Base-by-base conservation (phyloP, 2,329 filamentous ascomycete species). In the Dothidotthia symphoricarpi region DNA sequence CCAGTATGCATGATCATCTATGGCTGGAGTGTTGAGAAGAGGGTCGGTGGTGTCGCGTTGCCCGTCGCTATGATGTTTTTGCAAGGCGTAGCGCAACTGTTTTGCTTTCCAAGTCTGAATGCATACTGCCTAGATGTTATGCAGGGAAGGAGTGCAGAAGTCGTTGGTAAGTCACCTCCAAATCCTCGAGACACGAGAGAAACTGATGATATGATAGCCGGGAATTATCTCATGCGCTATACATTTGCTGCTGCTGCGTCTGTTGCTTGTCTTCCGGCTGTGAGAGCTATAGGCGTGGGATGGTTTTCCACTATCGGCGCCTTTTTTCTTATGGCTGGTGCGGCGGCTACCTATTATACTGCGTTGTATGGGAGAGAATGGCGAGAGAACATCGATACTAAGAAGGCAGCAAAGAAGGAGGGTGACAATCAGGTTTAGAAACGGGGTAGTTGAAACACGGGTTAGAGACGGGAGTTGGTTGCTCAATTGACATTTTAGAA, bases 101-200 rank as follows among this genome's bases (percentile, higher is more conserved):
- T 88, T 57, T 86, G 83, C 53, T 89, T 88, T 55, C 85, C 85
- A 0, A 80, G 77, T 31, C 63, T 90, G 45, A 89, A 90, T 61
- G 86, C 85, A 0, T 90, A 93, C 66, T 90, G 86, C 60, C 67
- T 93, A 27, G 86, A 93, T 61, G 86, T 91, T 10, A 88, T 90
- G 82, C 84, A 84, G 48, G 74, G 74, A 1, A 72, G 77, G 19
- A 80, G 80, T 28, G 79, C 83, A 3, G 86, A 93, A 57, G 85
- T 91, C 3, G 80, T 88, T 28, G 59, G 61, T 66, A 56, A 34
- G 60, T 55, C 8, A n/a, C 15, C 13, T 33, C 3, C n/a, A 12
- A 28, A n/a, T 33, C 15, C 16, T 27, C 16, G n/a, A 11, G 28
- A 33, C n/a, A 39, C 19, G 14, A 26, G 24, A 19, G 11, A 22